Conservation (phyloP, 129 eudicot genomes). For the Daucus carota region DH1_v3.0 NC_030385.2:44311501-44312000, state of each 20-base stretch:
- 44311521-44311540: slow-evolving; percentile 57
- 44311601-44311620: slow-evolving; percentile 47
- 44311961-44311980: slow-evolving; percentile 28
- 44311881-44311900: not conserved
- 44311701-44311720: too few relatives aligned
- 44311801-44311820: too few relatives aligned
- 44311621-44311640: slow-evolving; percentile 45
- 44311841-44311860: not conserved
- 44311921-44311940: not conserved
- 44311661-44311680: slow-evolving; percentile 29
- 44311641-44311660: slow-evolving; percentile 48
- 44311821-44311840: too few relatives aligned
- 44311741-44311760: too few relatives aligned
- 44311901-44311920: not conserved
- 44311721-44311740: too few relatives aligned
- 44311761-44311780: too few relatives aligned
- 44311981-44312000: slow-evolving; percentile 27
- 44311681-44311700: not conserved
- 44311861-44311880: not conserved
- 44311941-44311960: not conserved
- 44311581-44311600: slow-evolving; percentile 48
- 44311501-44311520: slow-evolving; percentile 22
- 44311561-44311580: slow-evolving; percentile 62
- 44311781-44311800: too few relatives aligned
- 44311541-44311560: slow-evolving; percentile 44